These are phyloP conservation scores for Volvox reticuliferus DNA, from an alignment of 139 green algal species.

Conservation along the genomic window DNA sequence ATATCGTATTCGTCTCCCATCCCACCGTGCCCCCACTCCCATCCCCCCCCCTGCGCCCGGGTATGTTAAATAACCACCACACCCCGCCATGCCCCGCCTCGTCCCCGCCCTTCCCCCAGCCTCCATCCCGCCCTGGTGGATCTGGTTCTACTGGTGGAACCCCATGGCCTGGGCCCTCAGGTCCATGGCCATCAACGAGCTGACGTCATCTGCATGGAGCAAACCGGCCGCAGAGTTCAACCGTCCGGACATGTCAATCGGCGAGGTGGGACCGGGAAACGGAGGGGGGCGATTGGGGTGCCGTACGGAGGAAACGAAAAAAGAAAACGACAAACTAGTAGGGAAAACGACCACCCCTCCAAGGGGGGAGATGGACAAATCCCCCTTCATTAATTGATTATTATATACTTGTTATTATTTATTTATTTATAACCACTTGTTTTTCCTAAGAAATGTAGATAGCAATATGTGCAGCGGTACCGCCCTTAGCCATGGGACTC, in stretches of 20 bases:
- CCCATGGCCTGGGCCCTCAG: constrained; percentile 55
- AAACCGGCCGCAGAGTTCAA: neutral
- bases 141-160: constrained; percentile 64
- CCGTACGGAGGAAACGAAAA: no score
- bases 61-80: neutral
- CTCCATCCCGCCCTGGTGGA: constrained; percentile 63
- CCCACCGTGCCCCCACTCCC: no score
- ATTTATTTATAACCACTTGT: no score
- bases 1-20: no score
- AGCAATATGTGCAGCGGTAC: no score
- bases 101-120: neutral
- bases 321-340: no score
- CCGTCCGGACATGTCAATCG: neutral
- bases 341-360: no score
- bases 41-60: neutral
- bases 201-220: constrained; percentile 43
- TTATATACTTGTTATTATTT: no score
- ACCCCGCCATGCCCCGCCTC: neutral
- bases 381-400: no score
- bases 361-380: no score
- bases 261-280: neutral
- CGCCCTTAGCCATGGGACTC: no score
- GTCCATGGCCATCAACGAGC: constrained; percentile 61
- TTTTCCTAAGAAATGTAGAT: no score
- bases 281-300: neutral